These are phyloP conservation scores for Ensete ventricosum DNA, from an alignment of 176 grass and related monocot species.

Conservation along the genomic window DNA sequence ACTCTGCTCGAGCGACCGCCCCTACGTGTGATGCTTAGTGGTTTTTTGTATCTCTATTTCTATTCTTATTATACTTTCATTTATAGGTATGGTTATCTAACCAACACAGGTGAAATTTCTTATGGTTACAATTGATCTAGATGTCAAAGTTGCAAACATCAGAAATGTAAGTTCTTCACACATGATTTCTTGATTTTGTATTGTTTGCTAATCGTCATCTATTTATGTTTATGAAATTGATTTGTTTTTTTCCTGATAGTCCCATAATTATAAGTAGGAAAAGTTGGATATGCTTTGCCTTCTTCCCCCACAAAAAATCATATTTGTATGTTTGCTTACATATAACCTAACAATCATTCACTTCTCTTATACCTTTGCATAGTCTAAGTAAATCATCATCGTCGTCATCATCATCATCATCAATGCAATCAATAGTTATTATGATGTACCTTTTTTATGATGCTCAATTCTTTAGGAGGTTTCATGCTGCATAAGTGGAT, in stretches of 20 bases:
- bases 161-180: slow-evolving; percentile 54
- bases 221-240: background rate
- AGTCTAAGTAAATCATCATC: background rate
- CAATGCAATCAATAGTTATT: too few relatives aligned
- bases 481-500: slow-evolving; percentile 76
- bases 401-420: too few relatives aligned
- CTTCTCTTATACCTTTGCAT: background rate
- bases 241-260: too few relatives aligned
- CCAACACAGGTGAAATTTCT: slow-evolving; percentile 97
- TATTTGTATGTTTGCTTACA: too few relatives aligned
- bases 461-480: slow-evolving; percentile 83
- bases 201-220: background rate
- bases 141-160: slow-evolving; percentile 91
- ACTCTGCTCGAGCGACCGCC: too few relatives aligned
- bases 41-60: background rate
- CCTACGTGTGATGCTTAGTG: background rate
- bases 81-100: slow-evolving; percentile 83
- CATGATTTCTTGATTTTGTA: background rate
- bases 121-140: slow-evolving; percentile 89
- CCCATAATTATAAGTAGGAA: too few relatives aligned
- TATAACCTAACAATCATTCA: too few relatives aligned
- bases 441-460: background rate
- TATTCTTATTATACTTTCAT: slow-evolving; percentile 13
- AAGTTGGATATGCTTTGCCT: background rate
- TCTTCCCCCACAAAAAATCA: background rate